A percentile compares a stretch with the other conserved stretches of the same genome.
These are phyloP conservation scores for Thielaviopsis musarum DNA, from an alignment of 2,329 filamentous ascomycete species.

Conservation along the genomic window DNA sequence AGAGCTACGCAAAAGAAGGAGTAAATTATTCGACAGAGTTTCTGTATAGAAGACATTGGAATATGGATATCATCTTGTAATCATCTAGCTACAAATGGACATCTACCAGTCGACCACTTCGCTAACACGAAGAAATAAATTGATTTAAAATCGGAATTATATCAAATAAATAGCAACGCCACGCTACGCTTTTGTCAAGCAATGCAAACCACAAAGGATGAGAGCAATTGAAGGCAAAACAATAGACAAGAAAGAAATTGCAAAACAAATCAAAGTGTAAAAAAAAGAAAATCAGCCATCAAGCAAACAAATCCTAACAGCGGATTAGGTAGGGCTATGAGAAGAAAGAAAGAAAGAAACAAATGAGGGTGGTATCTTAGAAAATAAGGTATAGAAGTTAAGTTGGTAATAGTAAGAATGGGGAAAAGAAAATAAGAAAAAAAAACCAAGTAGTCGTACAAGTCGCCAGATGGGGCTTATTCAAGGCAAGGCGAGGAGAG, in stretches of 20 bases:
- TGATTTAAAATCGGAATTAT: not conserved
- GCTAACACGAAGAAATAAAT: not conserved
- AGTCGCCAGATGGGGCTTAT: not conserved
- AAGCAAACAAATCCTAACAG: not conserved
- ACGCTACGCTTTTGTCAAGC: not conserved
- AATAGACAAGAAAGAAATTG: not conserved
- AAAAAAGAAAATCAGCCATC: not conserved
- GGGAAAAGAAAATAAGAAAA: constrained; percentile 4
- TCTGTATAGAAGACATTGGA: not conserved
- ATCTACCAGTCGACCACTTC: not conserved
- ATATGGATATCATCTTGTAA: not conserved
- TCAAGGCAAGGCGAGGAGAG: constrained; percentile 1
- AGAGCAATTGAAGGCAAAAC: not conserved
- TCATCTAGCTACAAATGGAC: not conserved
- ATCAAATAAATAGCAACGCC: not conserved
- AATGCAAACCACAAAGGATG: not conserved
- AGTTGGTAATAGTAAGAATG: constrained; percentile 12
- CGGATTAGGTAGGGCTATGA: too few species aligned
- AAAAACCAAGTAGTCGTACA: constrained; percentile 5
- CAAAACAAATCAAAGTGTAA: not conserved
- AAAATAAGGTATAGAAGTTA: not conserved
- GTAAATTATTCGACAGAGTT: not conserved
- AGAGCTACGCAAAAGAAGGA: not conserved
- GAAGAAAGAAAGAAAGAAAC: not conserved
- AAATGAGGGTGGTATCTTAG: not conserved